Percentiles rank a stretch among this genome's conserved stretches.
Conservation (phyloP, 352 stramenopile genomes). For the Aphanomyces astaci region DNA sequence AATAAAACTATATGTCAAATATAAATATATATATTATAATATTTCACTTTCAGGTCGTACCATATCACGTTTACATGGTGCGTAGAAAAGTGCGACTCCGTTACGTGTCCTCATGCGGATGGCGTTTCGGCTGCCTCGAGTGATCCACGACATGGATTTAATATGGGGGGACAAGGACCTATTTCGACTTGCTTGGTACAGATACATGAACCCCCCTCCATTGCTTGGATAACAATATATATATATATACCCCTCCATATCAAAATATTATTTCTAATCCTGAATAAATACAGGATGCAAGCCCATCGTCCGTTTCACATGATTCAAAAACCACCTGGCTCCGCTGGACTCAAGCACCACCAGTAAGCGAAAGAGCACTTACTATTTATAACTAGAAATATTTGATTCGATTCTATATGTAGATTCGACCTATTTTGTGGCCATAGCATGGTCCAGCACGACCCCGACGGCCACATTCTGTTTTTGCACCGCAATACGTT, state of each 20-base stretch:
- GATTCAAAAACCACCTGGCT: constrained; percentile 32
- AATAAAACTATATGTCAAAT: no score
- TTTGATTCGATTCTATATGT: background rate
- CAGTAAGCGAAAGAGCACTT: no score
- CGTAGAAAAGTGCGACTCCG: constrained; percentile 26
- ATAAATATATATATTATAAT: no score
- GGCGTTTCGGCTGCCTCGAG: constrained; percentile 30
- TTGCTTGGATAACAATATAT: background rate
- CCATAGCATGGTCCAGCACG: constrained; percentile 37
- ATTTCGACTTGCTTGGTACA: constrained; percentile 50
- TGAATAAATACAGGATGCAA: background rate
- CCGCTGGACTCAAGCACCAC: constrained; percentile 33
- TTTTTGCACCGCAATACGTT: constrained; percentile 35
- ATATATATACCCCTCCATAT: no score
- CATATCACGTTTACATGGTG: no score
- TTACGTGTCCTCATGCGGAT: constrained; percentile 39
- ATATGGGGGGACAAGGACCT: constrained; percentile 52
- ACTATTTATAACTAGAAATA: no score
- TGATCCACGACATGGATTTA: constrained; percentile 31
- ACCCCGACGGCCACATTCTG: constrained; percentile 26
- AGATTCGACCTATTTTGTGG: constrained; percentile 28
- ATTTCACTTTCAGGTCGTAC: no score
- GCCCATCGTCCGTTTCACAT: constrained; percentile 34
- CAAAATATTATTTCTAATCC: no score
- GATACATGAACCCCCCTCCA: constrained; percentile 26